A percentile compares a stretch with the other conserved stretches of the same genome.
These are phyloP conservation scores for Mariannaea sp. DNA, from an alignment of 2,329 filamentous ascomycete genomes.

Conservation along the genomic window DNA sequence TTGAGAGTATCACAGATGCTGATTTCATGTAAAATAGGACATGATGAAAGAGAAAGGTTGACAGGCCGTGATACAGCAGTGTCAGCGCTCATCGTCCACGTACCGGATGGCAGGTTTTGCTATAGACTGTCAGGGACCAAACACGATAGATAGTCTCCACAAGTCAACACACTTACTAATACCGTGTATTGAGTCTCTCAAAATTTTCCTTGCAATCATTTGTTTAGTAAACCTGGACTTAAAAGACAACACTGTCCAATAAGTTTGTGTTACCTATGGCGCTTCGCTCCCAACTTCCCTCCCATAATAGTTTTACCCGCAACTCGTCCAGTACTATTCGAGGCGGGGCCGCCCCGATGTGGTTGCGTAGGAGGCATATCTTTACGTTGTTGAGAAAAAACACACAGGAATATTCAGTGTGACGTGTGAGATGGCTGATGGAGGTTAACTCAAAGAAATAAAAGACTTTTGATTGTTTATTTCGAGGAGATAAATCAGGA, in stretches of 20 bases:
- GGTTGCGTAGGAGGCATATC: slow-evolving; percentile 35
- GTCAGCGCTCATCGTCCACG: slow-evolving; percentile 11
- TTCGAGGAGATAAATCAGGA: too few species aligned
- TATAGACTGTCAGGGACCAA: slow-evolving; percentile 32
- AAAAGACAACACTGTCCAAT: not conserved
- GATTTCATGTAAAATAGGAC: not conserved
- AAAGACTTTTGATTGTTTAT: too few species aligned
- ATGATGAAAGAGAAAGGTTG: not conserved
- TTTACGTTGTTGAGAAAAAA: not conserved
- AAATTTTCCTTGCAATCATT: slow-evolving; percentile 49
- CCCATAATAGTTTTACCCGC: slow-evolving; percentile 34
- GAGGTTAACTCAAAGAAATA: too few species aligned
- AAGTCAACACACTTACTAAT: slow-evolving; percentile 52
- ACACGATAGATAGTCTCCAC: not conserved
- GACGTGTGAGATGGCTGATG: too few species aligned
- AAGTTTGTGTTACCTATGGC: slow-evolving; percentile 33
- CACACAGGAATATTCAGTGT: too few species aligned
- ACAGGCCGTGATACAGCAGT: not conserved
- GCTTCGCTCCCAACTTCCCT: slow-evolving; percentile 17
- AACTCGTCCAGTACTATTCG: slow-evolving; percentile 10
- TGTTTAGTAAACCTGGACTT: slow-evolving; percentile 10
- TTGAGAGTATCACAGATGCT: not conserved
- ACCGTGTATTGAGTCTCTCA: slow-evolving; percentile 53
- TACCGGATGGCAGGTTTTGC: slow-evolving; percentile 62
- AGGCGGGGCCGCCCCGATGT: slow-evolving; percentile 40